Conservation (phyloP, 352 stramenopile genomes). For the Globisporangium paddicum region DNA sequence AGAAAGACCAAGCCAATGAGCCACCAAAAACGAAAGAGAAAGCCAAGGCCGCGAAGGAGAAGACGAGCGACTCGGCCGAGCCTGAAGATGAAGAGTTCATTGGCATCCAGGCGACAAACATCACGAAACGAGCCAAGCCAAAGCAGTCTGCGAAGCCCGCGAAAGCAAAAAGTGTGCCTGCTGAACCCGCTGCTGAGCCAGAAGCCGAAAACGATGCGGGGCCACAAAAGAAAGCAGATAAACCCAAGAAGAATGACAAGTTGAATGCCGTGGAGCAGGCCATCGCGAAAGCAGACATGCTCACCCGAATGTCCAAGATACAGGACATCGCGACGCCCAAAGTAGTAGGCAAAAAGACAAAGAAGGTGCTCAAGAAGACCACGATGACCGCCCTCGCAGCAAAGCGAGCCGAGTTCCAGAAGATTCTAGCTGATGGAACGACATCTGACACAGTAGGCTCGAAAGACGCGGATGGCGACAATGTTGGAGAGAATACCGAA, state of each 20-base stretch:
- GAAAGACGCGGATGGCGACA: not conserved
- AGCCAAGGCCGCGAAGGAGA: not conserved
- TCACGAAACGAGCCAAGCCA: slow-evolving; percentile 11
- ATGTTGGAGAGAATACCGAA: slow-evolving; percentile 15
- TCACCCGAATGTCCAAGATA: slow-evolving; percentile 42
- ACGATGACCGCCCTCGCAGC: slow-evolving; percentile 22
- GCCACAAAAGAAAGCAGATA: slow-evolving; percentile 5
- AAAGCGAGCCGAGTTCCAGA: slow-evolving; percentile 47
- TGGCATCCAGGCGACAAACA: slow-evolving; percentile 7
- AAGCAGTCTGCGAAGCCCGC: slow-evolving; percentile 2
- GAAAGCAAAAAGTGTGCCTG: not conserved
- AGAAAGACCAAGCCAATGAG: slow-evolving; percentile 2
- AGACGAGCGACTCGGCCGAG: not conserved
- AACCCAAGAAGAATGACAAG: slow-evolving; percentile 19
- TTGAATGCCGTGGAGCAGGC: slow-evolving; percentile 37
- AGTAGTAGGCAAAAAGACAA: slow-evolving; percentile 49
- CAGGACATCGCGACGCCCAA: slow-evolving; percentile 67
- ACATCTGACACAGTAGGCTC: not conserved
- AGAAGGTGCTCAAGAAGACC: slow-evolving; percentile 31
- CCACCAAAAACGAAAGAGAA: not conserved
- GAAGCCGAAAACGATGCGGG: slow-evolving; percentile 6
- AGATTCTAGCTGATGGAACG: slow-evolving; percentile 23
- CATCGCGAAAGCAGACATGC: slow-evolving; percentile 43
- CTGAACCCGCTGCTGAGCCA: not conserved
- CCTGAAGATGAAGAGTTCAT: slow-evolving; percentile 13